Evolutionary conservation across 768 basidiomycete species (phyloP).

Genomic region (Termitomyces sp.): DNA sequence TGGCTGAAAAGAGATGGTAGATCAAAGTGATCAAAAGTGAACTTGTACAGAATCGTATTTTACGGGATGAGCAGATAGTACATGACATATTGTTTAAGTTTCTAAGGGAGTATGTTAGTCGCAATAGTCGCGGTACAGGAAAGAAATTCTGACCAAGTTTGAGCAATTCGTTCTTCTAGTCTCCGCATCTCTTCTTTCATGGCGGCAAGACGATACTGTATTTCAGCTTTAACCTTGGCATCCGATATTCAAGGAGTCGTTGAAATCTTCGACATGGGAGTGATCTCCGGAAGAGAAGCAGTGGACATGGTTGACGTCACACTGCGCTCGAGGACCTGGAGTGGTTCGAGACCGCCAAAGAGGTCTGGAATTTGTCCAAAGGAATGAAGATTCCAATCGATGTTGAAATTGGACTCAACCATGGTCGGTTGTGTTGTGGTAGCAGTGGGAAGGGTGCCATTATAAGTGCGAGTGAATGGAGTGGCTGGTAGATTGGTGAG

Average conservation of each 20-base stretch:
- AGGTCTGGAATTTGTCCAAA: neutral
- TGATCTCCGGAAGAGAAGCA: neutral
- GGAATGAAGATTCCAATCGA: neutral
- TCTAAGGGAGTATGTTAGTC: too few species aligned
- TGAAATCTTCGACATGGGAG: neutral
- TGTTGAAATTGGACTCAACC: neutral
- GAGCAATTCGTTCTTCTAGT: conserved; percentile 7
- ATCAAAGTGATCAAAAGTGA: too few species aligned
- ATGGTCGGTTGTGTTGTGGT: neutral
- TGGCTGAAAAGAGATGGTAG: too few species aligned
- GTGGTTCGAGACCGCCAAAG: neutral
- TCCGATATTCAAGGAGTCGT: neutral
- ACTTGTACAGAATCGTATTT: too few species aligned
- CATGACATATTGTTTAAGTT: too few species aligned
- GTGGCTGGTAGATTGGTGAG: conserved; percentile 2
- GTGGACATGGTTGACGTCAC: neutral
- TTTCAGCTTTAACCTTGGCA: conserved; percentile 2
- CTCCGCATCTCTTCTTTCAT: conserved; percentile 11
- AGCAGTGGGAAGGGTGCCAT: neutral
- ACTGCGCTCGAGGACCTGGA: neutral
- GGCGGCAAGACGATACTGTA: neutral
- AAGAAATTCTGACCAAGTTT: neutral
- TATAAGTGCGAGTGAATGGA: neutral
- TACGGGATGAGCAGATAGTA: too few species aligned
- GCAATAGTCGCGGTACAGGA: too few species aligned